Conservation (phyloP, 805 yeast genomes). For the Hanseniaspora mollemarum region DNA sequence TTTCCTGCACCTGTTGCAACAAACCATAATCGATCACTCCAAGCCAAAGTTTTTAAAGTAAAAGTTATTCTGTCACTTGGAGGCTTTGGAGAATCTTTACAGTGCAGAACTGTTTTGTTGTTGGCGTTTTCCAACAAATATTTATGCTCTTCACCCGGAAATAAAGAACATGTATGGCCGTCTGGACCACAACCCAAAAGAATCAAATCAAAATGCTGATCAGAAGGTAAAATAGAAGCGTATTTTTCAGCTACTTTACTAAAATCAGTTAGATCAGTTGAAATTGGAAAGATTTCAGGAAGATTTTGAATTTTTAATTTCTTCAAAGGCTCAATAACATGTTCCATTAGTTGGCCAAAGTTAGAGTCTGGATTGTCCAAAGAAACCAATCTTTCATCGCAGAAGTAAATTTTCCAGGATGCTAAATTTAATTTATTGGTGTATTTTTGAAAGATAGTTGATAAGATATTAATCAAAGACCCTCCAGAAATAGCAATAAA, state of each 20-base stretch:
- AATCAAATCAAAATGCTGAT: conserved; percentile 43
- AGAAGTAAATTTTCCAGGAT: conserved; percentile 71
- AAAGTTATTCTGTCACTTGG: conserved; percentile 86
- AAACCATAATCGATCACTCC: conserved; percentile 46
- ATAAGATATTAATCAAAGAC: conserved; percentile 60
- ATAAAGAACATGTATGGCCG: conserved; percentile 88
- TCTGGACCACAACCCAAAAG: conserved; percentile 90
- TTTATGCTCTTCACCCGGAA: conserved; percentile 58
- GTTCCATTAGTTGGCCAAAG: conserved; percentile 61
- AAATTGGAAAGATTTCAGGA: conserved; percentile 58
- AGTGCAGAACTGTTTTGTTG: conserved; percentile 43
- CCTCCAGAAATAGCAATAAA: conserved; percentile 85
- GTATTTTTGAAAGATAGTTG: conserved; percentile 44
- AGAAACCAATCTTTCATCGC: conserved; percentile 86
- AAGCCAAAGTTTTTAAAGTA: conserved; percentile 62
- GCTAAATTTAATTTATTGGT: conserved; percentile 46
- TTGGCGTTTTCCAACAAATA: conserved; percentile 43
- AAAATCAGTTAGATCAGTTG: conserved; percentile 44
- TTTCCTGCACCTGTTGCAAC: conserved; percentile 86
- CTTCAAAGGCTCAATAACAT: conserved; percentile 36
- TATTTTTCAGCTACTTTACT: conserved; percentile 54
- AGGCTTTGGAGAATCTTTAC: conserved; percentile 82
- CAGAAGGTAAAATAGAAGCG: conserved; percentile 43
- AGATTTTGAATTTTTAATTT: conserved; percentile 22
- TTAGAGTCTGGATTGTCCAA: conserved; percentile 74